Percentiles rank a stretch among this genome's conserved stretches.
Evolutionary conservation across 2,329 filamentous ascomycete genomes (phyloP).

Genomic region (Aspergillus tamarii): DNA sequence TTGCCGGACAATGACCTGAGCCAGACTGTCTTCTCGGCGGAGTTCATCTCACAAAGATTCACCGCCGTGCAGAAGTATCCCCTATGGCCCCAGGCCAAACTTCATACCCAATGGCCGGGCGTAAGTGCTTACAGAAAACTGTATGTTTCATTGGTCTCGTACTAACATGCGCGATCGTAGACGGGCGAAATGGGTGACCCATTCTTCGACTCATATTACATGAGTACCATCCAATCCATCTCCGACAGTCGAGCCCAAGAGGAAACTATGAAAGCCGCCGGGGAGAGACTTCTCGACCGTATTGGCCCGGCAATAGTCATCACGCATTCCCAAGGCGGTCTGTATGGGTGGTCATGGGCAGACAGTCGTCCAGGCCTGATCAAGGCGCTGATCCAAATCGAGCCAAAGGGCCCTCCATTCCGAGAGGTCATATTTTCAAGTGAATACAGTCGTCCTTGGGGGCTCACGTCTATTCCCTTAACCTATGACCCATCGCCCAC

Average conservation of each 20-base stretch:
- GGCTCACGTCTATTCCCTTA: slow-evolving; percentile 25
- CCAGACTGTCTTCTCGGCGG: slow-evolving; percentile 22
- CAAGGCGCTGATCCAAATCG: slow-evolving; percentile 54
- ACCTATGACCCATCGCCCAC: slow-evolving; percentile 12
- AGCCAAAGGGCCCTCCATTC: slow-evolving; percentile 55
- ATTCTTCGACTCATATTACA: slow-evolving; percentile 32
- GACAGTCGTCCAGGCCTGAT: slow-evolving; percentile 54
- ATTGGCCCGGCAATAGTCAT: slow-evolving; percentile 36
- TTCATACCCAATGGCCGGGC: slow-evolving; percentile 47
- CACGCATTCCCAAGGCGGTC: slow-evolving; percentile 54
- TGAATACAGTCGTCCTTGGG: slow-evolving; percentile 18
- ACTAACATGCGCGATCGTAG: background rate
- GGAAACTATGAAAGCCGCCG: slow-evolving; percentile 18
- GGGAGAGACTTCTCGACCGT: slow-evolving; percentile 26
- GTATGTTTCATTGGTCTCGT: background rate
- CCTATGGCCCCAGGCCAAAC: slow-evolving; percentile 37
- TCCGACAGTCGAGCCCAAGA: slow-evolving; percentile 19
- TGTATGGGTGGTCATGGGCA: slow-evolving; percentile 49
- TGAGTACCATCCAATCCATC: slow-evolving; percentile 20
- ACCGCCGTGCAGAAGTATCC: slow-evolving; percentile 36
- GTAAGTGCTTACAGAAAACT: background rate
- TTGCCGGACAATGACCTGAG: slow-evolving; percentile 23
- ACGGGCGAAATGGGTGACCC: slow-evolving; percentile 33
- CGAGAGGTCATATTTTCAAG: slow-evolving; percentile 18
- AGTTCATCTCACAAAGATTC: slow-evolving; percentile 32